Evolutionary conservation across 2,329 filamentous ascomycete genomes (phyloP).

Genomic region (Lasiodiplodia theobromae): DNA sequence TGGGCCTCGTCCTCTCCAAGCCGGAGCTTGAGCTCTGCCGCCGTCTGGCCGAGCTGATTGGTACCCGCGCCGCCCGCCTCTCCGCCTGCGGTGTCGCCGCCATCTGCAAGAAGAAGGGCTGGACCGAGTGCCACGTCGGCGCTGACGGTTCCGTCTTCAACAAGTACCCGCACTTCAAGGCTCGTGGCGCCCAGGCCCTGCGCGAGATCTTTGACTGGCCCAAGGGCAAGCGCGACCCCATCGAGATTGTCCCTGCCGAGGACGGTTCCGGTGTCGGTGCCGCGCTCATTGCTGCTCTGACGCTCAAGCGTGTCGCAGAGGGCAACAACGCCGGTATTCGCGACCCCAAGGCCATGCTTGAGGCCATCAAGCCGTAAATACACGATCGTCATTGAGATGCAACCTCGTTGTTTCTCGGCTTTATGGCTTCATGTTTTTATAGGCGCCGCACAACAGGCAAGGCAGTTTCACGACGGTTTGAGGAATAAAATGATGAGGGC

Average conservation of each 20-base stretch:
- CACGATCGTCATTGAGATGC: not conserved
- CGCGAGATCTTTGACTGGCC: conserved; percentile 97
- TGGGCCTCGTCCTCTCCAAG: conserved; percentile 73
- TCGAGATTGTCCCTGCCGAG: conserved; percentile 88
- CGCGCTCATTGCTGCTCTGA: conserved; percentile 84
- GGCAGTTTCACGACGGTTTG: not conserved
- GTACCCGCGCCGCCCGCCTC: conserved; percentile 89
- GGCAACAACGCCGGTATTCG: conserved; percentile 67
- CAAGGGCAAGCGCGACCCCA: conserved; percentile 70
- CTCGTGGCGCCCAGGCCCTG: conserved; percentile 84
- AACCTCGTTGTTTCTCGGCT: not conserved
- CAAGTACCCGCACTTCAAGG: conserved; percentile 99
- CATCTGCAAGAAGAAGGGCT: conserved; percentile 95
- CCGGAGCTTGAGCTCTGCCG: conserved; percentile 89
- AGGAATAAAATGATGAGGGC: not conserved
- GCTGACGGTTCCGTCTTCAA: conserved; percentile 98
- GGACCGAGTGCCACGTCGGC: conserved; percentile 87
- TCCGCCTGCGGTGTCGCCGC: conserved; percentile 95
- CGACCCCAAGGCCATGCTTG: conserved; percentile 55
- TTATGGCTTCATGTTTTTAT: not conserved
- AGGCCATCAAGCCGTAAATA: conserved; percentile 26
- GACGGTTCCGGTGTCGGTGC: conserved; percentile 98
- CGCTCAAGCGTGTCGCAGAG: conserved; percentile 66
- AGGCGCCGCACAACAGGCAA: conserved; percentile 3
- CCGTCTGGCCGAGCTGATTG: conserved; percentile 89